Percentiles rank a stretch among this genome's conserved stretches.
These are phyloP conservation scores for Septoria linicola DNA, from an alignment of 2,329 filamentous ascomycete species.

Conservation along the genomic window DNA sequence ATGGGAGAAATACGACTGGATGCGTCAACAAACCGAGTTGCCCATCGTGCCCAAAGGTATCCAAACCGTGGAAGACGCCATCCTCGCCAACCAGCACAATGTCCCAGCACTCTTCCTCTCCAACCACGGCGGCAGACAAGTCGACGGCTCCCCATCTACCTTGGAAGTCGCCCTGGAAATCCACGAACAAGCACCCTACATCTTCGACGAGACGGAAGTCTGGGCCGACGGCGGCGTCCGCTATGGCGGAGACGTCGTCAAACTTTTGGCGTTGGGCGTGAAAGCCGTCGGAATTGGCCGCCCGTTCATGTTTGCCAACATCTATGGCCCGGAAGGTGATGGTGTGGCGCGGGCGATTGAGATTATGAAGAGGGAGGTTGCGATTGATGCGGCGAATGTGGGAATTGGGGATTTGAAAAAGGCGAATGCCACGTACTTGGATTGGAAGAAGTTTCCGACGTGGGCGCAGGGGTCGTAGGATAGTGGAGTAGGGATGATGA, in stretches of 20 bases:
- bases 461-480: constrained; percentile 11
- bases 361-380: constrained; percentile 53
- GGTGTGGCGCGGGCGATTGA: constrained; percentile 55
- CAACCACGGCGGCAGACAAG: constrained; percentile 58
- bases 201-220: constrained; percentile 43
- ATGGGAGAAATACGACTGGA: constrained; percentile 61
- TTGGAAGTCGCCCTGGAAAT: constrained; percentile 77
- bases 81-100: constrained; percentile 42
- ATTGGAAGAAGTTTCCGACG: constrained; percentile 4
- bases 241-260: constrained; percentile 41
- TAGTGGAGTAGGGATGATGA: neutral
- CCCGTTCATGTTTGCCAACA: constrained; percentile 54
- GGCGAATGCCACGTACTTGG: constrained; percentile 13
- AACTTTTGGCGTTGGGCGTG: constrained; percentile 43
- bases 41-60: constrained; percentile 45
- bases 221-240: constrained; percentile 44
- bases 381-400: constrained; percentile 26
- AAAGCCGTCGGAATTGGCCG: constrained; percentile 49
- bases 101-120: constrained; percentile 51
- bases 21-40: constrained; percentile 40
- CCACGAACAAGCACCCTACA: constrained; percentile 52
- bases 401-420: constrained; percentile 24
- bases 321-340: constrained; percentile 53
- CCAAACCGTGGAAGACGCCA: constrained; percentile 42
- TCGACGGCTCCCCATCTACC: constrained; percentile 57